Base-by-base conservation (phyloP, 768 basidiomycete species). In the Boletus vinaceobasis region DNA sequence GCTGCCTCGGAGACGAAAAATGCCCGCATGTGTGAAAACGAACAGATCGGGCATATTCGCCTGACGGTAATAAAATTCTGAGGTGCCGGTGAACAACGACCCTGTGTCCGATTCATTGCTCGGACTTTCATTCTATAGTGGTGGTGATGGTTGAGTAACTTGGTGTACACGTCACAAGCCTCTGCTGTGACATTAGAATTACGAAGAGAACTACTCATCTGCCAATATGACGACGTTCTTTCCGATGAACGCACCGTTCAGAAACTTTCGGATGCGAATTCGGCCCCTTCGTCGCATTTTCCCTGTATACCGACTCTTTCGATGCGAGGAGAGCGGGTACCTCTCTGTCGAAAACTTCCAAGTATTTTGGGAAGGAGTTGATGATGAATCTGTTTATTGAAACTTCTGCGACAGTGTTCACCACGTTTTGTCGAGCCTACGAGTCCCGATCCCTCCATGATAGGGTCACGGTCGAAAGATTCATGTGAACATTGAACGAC, bases 301-400 rank as follows among this genome's bases (percentile, higher is more conserved):
- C 80, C 3, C 54, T 61, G 53, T 75, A 74, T 62, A 75, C 77
- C 50, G 80, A 58, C 59, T 79, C 73, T 4, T 80, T 79, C 8
- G 59, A 69, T 2, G 72, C 74, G 14, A 84, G 52, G 42, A 66
- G 64, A 17, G 62, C 61, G 0, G 76, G 74, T 5, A 82, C 36
- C 3, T 62, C 68, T 10, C 63, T 61, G 47, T 74, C 74, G 66
- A 83, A 82, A 19, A 73, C 74, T 5, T 65, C 65, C 2, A 50
- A 55, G 60, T 75, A 73, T 52, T 75, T 75, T 14, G 60, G 57
- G 3, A 65, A 46, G 26, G 29, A 21, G 7, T 10, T 7, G 11
- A 79, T 72, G 49, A 39, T n/a, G n/a, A 50, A 44, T 27, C 46
- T 35, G 9, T 23, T 27, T 33, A 81, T 62, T 3, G 67, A 71